phyloP scores from a whole-genome alignment of 2,329 filamentous ascomycete genomes.

The Thielaviopsis populi region DNA sequence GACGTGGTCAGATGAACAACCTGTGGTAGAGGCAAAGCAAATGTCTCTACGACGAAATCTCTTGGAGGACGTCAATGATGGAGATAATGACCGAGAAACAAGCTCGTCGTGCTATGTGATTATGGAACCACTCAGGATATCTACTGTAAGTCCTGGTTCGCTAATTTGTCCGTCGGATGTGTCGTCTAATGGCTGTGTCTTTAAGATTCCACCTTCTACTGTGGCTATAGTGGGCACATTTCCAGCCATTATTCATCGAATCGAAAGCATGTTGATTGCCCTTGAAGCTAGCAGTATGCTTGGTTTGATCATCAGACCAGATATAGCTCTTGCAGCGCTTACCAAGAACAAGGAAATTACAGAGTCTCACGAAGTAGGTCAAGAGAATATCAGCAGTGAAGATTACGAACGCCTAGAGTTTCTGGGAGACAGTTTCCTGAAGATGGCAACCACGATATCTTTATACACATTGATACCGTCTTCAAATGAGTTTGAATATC shows the following conservation, averaged over 20 bases:
- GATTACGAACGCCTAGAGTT: conserved; percentile 95
- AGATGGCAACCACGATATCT: conserved; percentile 86
- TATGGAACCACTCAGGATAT: conserved; percentile 62
- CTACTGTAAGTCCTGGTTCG: conserved; percentile 41
- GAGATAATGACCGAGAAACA: conserved; percentile 29
- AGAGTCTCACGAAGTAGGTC: conserved; percentile 52
- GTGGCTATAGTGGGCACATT: conserved; percentile 61
- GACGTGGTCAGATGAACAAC: conserved; percentile 52
- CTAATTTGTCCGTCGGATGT: not conserved
- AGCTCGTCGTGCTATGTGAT: conserved; percentile 48
- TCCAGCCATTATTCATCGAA: conserved; percentile 68
- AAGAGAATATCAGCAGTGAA: conserved; percentile 71
- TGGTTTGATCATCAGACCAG: conserved; percentile 46
- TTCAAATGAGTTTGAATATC: conserved; percentile 71
- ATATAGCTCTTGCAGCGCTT: conserved; percentile 69
- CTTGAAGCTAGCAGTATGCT: conserved; percentile 57
- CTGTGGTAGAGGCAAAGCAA: conserved; percentile 62
- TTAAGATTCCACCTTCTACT: conserved; percentile 50
- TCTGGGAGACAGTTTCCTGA: conserved; percentile 82
- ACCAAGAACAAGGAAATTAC: conserved; percentile 86
- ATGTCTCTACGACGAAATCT: conserved; percentile 70
- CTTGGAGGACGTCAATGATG: conserved; percentile 50
- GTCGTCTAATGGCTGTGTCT: conserved; percentile 18
- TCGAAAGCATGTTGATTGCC: conserved; percentile 70
- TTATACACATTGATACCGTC: conserved; percentile 63